Evolutionary conservation across 208 protist genomes (phyloP).

Genomic region (Trypanosoma congolense): DNA sequence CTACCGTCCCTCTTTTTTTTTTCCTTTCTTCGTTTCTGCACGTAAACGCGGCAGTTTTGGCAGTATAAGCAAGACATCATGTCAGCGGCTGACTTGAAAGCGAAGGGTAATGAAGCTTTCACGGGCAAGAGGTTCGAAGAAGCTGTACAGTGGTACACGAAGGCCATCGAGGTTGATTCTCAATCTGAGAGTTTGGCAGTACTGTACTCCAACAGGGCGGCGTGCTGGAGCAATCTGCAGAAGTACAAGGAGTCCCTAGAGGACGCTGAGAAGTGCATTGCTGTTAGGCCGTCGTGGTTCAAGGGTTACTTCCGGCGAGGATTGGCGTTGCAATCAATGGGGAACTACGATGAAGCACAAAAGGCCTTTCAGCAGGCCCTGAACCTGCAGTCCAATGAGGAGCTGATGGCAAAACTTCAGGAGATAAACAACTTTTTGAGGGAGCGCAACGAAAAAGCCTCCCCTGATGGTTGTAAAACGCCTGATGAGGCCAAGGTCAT

Average conservation of each 20-base stretch:
- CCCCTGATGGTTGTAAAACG: slow-evolving; percentile 66
- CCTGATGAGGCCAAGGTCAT: slow-evolving; percentile 81
- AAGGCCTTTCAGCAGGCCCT: slow-evolving; percentile 78
- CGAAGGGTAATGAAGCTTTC: slow-evolving; percentile 89
- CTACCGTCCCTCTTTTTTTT: too few relatives aligned
- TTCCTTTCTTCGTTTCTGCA: too few relatives aligned
- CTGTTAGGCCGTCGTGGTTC: slow-evolving; percentile 80
- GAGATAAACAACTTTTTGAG: slow-evolving; percentile 59
- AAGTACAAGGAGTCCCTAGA: slow-evolving; percentile 71
- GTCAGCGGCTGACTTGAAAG: slow-evolving; percentile 69
- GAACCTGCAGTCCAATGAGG: slow-evolving; percentile 65
- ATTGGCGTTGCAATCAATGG: slow-evolving; percentile 64
- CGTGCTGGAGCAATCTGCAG: slow-evolving; percentile 69
- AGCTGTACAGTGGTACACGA: slow-evolving; percentile 89
- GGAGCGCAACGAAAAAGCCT: slow-evolving; percentile 81
- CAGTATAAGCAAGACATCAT: too few relatives aligned
- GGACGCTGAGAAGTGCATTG: slow-evolving; percentile 85
- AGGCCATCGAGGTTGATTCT: slow-evolving; percentile 80
- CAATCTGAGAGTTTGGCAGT: slow-evolving; percentile 66
- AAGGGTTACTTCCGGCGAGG: slow-evolving; percentile 91
- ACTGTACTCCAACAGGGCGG: slow-evolving; percentile 89
- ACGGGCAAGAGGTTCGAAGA: slow-evolving; percentile 84
- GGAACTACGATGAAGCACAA: slow-evolving; percentile 73
- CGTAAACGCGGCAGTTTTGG: too few relatives aligned
- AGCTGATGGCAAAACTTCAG: slow-evolving; percentile 73